Percentiles rank a stretch among this genome's conserved stretches.
Evolutionary conservation across 208 protist genomes (phyloP).

Genomic region (Porcisia hertigi): DNA sequence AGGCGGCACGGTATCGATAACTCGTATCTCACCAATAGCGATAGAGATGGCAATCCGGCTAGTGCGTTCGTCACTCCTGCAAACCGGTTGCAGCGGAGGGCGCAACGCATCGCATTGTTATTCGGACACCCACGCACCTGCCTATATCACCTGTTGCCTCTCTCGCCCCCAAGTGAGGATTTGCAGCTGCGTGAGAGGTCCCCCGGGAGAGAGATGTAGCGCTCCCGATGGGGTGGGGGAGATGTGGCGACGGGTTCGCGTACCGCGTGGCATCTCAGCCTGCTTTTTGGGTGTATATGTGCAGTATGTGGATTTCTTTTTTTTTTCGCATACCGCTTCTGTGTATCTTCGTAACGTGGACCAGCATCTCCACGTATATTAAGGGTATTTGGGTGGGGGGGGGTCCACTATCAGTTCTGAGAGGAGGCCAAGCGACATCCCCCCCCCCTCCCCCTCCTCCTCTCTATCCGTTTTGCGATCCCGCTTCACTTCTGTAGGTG

Average conservation of each 20-base stretch:
- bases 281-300: background rate
- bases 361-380: too few species aligned
- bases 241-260: background rate
- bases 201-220: background rate
- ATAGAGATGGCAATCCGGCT: background rate
- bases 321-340: background rate
- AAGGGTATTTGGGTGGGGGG: too few species aligned
- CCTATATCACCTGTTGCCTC: constrained; percentile 26
- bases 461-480: background rate
- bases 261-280: background rate
- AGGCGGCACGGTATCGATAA: background rate
- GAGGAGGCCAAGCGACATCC: too few species aligned
- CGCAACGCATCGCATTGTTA: constrained; percentile 21
- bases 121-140: constrained; percentile 21
- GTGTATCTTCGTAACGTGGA: too few species aligned
- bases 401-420: too few species aligned
- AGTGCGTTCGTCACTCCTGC: background rate
- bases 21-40: background rate
- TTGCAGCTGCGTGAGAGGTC: background rate
- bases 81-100: constrained; percentile 13
- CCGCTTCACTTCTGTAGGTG: background rate
- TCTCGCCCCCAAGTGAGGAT: constrained; percentile 7
- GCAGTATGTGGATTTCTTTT: background rate
- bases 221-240: background rate
- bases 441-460: background rate